Evolutionary conservation across 2,329 filamentous ascomycete species (phyloP), one percentile per base, ranked within the genome.

Genomic region (Anisogramma anomala): DNA sequence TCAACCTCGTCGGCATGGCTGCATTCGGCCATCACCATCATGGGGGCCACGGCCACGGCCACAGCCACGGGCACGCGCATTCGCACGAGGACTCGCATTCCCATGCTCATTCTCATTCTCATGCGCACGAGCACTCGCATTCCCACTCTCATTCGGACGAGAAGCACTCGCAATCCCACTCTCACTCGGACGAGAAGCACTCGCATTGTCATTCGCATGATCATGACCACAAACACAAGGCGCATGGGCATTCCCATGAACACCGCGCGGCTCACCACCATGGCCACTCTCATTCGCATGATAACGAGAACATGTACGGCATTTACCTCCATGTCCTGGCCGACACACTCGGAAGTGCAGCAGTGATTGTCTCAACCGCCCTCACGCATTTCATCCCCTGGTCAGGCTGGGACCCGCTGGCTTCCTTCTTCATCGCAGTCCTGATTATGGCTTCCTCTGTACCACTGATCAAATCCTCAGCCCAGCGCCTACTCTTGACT

Each of bases 281-380:
- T n/a, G n/a, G n/a, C n/a, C 61, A 66, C 38, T 63, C 65, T n/a
- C 82, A 88, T 54, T 63, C 65, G n/a, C 82, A 88, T 54, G 82
- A 86, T 47, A 94, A 94, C 58, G 91, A 98, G 54, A 98, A 98
- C 57, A 95, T 98, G 88, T 66, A 91, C 52, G 91, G 91, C 10
- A 96, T 98, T 50, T 98, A 94, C 61, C 68, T 98, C 15, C 91
- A 98, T 55, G 84, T 98, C 37, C 71, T 96, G 20, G 91, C 91
- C 5, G 91, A 98, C 58, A 94, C 91, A 0, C 77, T 96, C 22
- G 91, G 91, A 19, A 95, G 88, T 41, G 83, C 88, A 1, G 91
- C 91, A 1, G 91, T 98, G 35, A 94, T 98, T 47, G 77, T 87
- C 25, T 95, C 87, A 6, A 98, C 91, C 0, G 66, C 85, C 1